Conservation (phyloP, 257 asterid species). For the Hygrophila difformis region DNA sequence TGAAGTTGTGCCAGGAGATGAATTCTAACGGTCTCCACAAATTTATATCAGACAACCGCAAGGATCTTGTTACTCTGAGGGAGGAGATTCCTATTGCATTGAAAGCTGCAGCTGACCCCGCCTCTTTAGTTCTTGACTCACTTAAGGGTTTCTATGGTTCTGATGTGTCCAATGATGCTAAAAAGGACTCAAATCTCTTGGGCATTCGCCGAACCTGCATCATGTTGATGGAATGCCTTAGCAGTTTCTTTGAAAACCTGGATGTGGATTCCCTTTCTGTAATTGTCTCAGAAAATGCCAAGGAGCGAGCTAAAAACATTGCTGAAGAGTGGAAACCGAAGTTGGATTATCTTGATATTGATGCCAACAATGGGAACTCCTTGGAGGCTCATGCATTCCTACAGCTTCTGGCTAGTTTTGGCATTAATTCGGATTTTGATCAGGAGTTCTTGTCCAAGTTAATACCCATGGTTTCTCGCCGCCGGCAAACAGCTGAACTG, state of each 20-base stretch:
- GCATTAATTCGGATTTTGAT: conserved; percentile 72
- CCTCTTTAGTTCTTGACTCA: conserved; percentile 74
- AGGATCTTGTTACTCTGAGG: conserved; percentile 67
- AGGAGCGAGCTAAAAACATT: conserved; percentile 70
- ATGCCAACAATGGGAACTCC: conserved; percentile 94
- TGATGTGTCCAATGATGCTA: conserved; percentile 54
- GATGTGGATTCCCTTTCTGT: conserved; percentile 31
- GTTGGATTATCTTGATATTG: conserved; percentile 80
- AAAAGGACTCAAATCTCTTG: conserved; percentile 68
- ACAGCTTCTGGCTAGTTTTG: conserved; percentile 87
- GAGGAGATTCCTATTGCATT: conserved; percentile 90
- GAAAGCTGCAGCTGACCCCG: conserved; percentile 69
- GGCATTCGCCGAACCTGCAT: conserved; percentile 94
- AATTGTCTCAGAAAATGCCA: conserved; percentile 44
- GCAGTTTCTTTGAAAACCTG: conserved; percentile 40
- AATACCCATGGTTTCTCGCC: conserved; percentile 98
- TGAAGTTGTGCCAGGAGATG: conserved; percentile 76
- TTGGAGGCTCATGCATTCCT: conserved; percentile 97
- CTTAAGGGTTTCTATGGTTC: conserved; percentile 75
- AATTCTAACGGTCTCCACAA: conserved; percentile 82
- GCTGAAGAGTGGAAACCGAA: conserved; percentile 96
- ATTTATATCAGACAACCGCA: conserved; percentile 92
- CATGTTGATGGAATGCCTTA: conserved; percentile 93
- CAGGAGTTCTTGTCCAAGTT: conserved; percentile 68
- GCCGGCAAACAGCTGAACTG: conserved; percentile 93